These are phyloP conservation scores for Bocquillonia castaneifolia DNA, from an alignment of 441 rosid genomes.

Conservation along the genomic window DNA sequence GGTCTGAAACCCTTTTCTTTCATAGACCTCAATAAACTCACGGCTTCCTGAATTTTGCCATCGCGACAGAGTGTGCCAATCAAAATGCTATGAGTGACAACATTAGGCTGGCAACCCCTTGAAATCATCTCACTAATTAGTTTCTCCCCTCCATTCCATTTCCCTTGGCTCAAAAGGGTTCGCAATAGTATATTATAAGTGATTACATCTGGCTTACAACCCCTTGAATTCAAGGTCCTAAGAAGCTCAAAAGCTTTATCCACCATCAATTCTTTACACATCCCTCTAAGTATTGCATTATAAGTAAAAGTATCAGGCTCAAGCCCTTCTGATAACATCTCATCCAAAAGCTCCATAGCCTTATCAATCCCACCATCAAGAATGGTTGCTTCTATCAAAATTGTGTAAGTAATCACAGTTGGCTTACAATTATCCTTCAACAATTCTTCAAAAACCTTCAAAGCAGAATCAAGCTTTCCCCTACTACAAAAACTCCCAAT, in stretches of 20 bases:
- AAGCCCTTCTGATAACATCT: conserved; percentile 61
- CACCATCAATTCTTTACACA: conserved; percentile 63
- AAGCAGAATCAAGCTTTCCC: conserved; percentile 60
- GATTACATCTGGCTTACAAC: conserved; percentile 57
- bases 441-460: conserved; percentile 56
- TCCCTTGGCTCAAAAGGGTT: conserved; percentile 52
- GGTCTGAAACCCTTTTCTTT: conserved; percentile 58
- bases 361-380: conserved; percentile 47
- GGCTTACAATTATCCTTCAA: conserved; percentile 60
- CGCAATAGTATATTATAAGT: conserved; percentile 58
- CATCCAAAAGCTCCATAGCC: conserved; percentile 70
- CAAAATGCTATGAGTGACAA: conserved; percentile 70
- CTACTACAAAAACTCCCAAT: conserved; percentile 63
- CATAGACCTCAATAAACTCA: conserved; percentile 50
- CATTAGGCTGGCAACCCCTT: conserved; percentile 52
- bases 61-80: conserved; percentile 60
- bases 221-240: conserved; percentile 41
- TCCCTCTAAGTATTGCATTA: conserved; percentile 64
- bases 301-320: conserved; percentile 59
- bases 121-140: conserved; percentile 55
- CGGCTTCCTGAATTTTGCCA: conserved; percentile 56
- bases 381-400: conserved; percentile 67
- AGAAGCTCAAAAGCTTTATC: conserved; percentile 52
- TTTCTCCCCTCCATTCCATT: conserved; percentile 68
- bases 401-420: conserved; percentile 69